Evolutionary conservation across 345 rosid species (phyloP).

Genomic region (rapeseed (Brassica napus)): DNA sequence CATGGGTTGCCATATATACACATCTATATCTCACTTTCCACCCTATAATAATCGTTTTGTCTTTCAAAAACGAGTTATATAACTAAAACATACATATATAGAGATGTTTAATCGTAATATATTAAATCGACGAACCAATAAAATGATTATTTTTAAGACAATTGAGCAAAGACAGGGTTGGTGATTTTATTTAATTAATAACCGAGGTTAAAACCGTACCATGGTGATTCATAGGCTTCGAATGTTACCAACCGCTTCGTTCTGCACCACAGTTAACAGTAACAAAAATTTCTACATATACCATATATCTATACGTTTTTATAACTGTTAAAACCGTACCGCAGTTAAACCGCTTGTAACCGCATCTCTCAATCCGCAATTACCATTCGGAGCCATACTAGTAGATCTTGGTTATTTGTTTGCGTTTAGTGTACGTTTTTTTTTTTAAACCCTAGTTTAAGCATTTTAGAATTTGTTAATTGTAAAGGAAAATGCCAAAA

Average conservation of each 20-base stretch:
- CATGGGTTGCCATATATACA: constrained; percentile 35
- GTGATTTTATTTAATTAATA: not conserved
- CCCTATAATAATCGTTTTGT: not conserved
- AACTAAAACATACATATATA: not conserved
- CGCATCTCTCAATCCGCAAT: too few relatives aligned
- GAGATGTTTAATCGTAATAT: not conserved
- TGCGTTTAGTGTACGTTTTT: not conserved
- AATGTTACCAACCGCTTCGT: too few relatives aligned
- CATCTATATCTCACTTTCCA: constrained; percentile 13
- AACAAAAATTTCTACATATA: too few relatives aligned
- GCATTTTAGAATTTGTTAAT: not conserved
- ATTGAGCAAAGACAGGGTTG: not conserved
- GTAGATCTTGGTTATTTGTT: not conserved
- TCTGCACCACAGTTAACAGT: too few relatives aligned
- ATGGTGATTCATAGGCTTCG: not conserved
- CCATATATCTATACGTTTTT: too few relatives aligned
- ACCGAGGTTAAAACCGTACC: not conserved
- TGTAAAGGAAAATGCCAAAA: not conserved
- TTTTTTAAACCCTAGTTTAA: not conserved
- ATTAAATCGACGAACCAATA: not conserved
- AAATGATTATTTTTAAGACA: not conserved
- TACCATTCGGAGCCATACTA: too few relatives aligned
- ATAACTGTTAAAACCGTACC: too few relatives aligned
- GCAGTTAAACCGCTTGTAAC: too few relatives aligned
- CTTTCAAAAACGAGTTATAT: not conserved